Evolutionary conservation across 2,329 filamentous ascomycete genomes (phyloP).

Genomic region (Zopfia rhizophila): DNA sequence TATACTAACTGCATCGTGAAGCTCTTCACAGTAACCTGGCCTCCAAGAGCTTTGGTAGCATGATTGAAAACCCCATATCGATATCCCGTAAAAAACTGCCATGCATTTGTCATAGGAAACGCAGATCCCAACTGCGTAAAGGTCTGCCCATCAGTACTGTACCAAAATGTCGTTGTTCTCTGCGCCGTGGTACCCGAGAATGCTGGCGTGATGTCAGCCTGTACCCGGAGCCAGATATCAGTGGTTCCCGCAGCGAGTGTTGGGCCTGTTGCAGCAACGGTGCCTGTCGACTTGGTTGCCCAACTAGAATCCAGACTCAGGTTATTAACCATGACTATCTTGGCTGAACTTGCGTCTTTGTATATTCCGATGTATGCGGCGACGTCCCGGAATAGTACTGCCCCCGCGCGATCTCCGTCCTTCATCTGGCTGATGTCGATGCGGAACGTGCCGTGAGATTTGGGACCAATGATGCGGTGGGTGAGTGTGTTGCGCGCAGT

Average conservation of each 20-base stretch:
- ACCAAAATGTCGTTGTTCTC: constrained; percentile 46
- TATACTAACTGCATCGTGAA: constrained; percentile 29
- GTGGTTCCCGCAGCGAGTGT: constrained; percentile 26
- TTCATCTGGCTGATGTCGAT: constrained; percentile 62
- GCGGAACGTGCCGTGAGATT: constrained; percentile 60
- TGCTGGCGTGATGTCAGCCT: constrained; percentile 50
- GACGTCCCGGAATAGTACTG: constrained; percentile 64
- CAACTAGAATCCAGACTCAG: constrained; percentile 52
- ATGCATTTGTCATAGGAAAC: constrained; percentile 48
- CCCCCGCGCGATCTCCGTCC: constrained; percentile 64
- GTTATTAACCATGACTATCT: constrained; percentile 50
- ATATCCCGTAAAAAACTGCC: constrained; percentile 53
- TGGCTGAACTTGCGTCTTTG: constrained; percentile 50
- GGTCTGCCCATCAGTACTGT: constrained; percentile 47
- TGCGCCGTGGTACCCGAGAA: constrained; percentile 33
- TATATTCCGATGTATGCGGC: constrained; percentile 65
- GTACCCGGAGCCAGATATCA: constrained; percentile 45
- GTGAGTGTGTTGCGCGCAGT: constrained; percentile 56
- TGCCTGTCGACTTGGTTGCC: constrained; percentile 45
- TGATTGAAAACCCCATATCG: constrained; percentile 53
- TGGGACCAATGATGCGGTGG: constrained; percentile 53
- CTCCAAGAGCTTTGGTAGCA: constrained; percentile 48
- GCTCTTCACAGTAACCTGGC: constrained; percentile 37
- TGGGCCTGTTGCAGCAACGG: constrained; percentile 37
- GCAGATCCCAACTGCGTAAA: constrained; percentile 44